Percentiles rank a stretch among this genome's conserved stretches.
Conservation (phyloP, 306 rosid genomes). For the Sindora glabra region DNA sequence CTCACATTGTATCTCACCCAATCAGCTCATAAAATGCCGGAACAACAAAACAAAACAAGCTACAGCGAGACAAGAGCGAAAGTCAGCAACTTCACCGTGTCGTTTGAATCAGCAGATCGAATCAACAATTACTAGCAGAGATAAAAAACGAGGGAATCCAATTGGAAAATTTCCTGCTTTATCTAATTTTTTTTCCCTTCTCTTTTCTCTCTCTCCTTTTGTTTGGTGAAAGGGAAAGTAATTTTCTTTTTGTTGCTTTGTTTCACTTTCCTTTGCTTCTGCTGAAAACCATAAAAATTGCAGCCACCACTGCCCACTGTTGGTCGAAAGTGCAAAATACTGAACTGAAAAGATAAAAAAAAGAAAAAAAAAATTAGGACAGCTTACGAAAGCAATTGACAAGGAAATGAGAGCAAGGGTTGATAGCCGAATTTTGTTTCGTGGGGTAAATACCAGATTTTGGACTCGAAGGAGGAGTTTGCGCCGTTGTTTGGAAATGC, state of each 20-base stretch:
- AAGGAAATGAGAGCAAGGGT: neutral
- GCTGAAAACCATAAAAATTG: conserved; percentile 27
- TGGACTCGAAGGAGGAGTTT: neutral
- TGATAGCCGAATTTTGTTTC: too few species aligned
- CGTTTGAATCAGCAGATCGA: conserved; percentile 29
- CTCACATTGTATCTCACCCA: conserved; percentile 23
- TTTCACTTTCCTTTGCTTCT: conserved; percentile 15
- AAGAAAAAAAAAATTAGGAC: neutral
- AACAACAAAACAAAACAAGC: conserved; percentile 13
- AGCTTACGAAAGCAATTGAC: neutral
- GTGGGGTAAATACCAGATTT: neutral
- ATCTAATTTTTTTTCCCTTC: conserved; percentile 3
- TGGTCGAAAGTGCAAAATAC: neutral
- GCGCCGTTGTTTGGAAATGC: neutral
- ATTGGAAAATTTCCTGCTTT: conserved; percentile 29
- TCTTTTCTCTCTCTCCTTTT: conserved; percentile 4
- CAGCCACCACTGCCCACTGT: conserved; percentile 26
- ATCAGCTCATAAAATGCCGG: conserved; percentile 26
- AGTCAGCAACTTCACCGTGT: conserved; percentile 25
- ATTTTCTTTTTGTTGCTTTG: conserved; percentile 20
- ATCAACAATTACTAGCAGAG: conserved; percentile 8
- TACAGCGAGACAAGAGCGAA: neutral
- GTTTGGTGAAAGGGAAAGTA: conserved; percentile 44
- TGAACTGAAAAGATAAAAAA: neutral
- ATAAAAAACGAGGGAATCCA: conserved; percentile 24